Evolutionary conservation across 2,329 filamentous ascomycete genomes (phyloP).

Genomic region (Aspergillus viridinutans): DNA sequence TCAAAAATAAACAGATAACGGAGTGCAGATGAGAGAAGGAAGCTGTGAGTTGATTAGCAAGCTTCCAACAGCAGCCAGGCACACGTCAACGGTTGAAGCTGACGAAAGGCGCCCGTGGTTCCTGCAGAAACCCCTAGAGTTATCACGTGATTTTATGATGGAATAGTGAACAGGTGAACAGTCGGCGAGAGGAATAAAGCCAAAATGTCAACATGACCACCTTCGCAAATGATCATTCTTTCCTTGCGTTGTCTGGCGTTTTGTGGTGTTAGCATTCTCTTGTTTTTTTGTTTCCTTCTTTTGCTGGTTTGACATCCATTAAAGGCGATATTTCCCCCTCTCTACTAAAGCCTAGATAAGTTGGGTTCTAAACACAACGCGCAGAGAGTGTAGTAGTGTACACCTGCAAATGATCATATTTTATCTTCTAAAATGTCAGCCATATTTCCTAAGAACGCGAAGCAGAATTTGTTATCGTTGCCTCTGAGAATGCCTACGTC

Average conservation of each 20-base stretch:
- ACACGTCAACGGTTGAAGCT: conserved; percentile 33
- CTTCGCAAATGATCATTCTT: neutral
- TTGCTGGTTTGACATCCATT: neutral
- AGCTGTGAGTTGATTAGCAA: conserved; percentile 11
- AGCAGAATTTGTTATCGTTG: conserved; percentile 23
- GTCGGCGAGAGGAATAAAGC: neutral
- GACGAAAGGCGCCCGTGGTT: conserved; percentile 23
- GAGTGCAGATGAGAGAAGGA: conserved; percentile 17
- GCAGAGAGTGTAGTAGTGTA: neutral
- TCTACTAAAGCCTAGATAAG: neutral
- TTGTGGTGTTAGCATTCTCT: neutral
- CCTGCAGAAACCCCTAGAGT: conserved; percentile 22
- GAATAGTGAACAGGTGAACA: conserved; percentile 5
- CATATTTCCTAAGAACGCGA: conserved; percentile 21
- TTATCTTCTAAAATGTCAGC: conserved; percentile 26
- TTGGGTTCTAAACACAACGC: neutral
- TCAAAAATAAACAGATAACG: conserved; percentile 20
- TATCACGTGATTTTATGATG: conserved; percentile 19
- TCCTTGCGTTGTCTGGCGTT: neutral
- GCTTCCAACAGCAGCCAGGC: conserved; percentile 18
- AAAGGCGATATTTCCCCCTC: neutral
- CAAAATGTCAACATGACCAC: neutral
- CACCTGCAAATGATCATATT: neutral
- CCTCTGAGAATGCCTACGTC: conserved; percentile 27
- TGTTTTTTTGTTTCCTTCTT: neutral